A percentile compares a stretch with the other conserved stretches of the same genome.
These are phyloP conservation scores for Vanrija sp. DNA, from an alignment of 1,284 basidiomycete species.

Conservation along the genomic window DNA sequence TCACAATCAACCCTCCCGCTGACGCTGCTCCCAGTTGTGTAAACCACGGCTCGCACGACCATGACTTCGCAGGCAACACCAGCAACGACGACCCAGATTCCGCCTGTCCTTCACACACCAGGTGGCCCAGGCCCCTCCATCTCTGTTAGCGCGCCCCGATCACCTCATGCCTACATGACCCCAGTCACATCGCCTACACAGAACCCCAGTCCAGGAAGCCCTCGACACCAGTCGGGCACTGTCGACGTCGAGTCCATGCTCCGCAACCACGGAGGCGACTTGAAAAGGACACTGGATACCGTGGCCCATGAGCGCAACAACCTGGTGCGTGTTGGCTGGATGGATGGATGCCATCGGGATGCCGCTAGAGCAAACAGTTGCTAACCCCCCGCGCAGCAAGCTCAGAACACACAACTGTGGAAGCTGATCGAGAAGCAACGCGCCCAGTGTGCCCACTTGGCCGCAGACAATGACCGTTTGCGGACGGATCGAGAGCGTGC, in stretches of 20 bases:
- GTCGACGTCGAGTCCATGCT: slow-evolving; percentile 34
- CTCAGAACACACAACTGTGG: slow-evolving; percentile 84
- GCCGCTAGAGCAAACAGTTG: too few relatives aligned
- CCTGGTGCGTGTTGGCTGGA: slow-evolving; percentile 45
- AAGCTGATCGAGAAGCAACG: slow-evolving; percentile 82
- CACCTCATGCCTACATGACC: slow-evolving; percentile 1
- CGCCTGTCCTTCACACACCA: slow-evolving; percentile 9
- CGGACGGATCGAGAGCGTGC: slow-evolving; percentile 67
- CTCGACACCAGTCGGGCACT: slow-evolving; percentile 21
- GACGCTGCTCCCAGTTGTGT: too few relatives aligned
- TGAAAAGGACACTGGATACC: slow-evolving; percentile 65
- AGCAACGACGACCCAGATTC: neutral
- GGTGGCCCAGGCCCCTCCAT: slow-evolving; percentile 3
- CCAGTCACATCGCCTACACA: slow-evolving; percentile 10
- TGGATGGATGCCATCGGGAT: neutral
- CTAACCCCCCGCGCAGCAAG: slow-evolving; percentile 46
- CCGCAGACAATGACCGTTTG: slow-evolving; percentile 60
- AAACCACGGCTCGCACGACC: neutral
- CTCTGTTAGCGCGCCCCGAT: neutral
- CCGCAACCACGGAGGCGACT: slow-evolving; percentile 36
- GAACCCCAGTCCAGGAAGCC: slow-evolving; percentile 18
- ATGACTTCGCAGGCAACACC: neutral
- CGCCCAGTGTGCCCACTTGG: slow-evolving; percentile 35
- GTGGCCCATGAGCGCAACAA: slow-evolving; percentile 70
- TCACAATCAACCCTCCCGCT: too few relatives aligned